phyloP scores from a whole-genome alignment of 2,329 filamentous ascomycete species.

The Cadophora sp. region DNA sequence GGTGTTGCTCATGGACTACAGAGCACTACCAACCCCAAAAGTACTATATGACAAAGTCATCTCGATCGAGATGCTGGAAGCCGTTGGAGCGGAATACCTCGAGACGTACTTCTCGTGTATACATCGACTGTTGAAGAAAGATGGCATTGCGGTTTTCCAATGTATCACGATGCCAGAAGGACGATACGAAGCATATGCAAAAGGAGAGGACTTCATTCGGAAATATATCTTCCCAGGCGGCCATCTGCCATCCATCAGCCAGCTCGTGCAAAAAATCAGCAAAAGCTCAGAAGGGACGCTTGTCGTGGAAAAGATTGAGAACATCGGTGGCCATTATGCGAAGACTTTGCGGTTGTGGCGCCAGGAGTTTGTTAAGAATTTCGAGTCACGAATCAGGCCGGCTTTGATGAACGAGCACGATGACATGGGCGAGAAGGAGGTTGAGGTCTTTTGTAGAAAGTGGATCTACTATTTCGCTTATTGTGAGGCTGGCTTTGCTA shows the following conservation, averaged over 20 bases:
- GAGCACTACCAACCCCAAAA: constrained; percentile 61
- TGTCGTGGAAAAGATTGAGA: constrained; percentile 71
- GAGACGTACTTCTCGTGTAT: constrained; percentile 71
- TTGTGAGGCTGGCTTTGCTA: constrained; percentile 75
- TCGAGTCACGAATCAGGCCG: constrained; percentile 64
- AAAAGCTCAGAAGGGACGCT: constrained; percentile 66
- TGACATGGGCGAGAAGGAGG: constrained; percentile 64
- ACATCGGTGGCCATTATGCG: constrained; percentile 77
- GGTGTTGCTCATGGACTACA: constrained; percentile 74
- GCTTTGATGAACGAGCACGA: constrained; percentile 65
- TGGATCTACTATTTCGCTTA: constrained; percentile 80
- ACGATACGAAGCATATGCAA: constrained; percentile 70
- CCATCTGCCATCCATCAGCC: constrained; percentile 66
- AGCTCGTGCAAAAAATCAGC: constrained; percentile 65
- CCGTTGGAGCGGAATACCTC: constrained; percentile 72
- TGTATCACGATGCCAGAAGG: constrained; percentile 79
- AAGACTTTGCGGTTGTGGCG: constrained; percentile 73
- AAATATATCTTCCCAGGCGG: constrained; percentile 83
- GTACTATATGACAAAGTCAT: constrained; percentile 72
- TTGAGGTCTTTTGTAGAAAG: constrained; percentile 72
- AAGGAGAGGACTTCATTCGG: constrained; percentile 75
- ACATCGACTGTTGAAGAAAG: constrained; percentile 67
- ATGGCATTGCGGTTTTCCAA: constrained; percentile 74
- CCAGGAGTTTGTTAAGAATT: constrained; percentile 69
- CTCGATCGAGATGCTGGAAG: constrained; percentile 81